Evolutionary conservation across 495 filamentous ascomycete genomes (phyloP).

Genomic region (Pseudomonodictys pantanalensis): DNA sequence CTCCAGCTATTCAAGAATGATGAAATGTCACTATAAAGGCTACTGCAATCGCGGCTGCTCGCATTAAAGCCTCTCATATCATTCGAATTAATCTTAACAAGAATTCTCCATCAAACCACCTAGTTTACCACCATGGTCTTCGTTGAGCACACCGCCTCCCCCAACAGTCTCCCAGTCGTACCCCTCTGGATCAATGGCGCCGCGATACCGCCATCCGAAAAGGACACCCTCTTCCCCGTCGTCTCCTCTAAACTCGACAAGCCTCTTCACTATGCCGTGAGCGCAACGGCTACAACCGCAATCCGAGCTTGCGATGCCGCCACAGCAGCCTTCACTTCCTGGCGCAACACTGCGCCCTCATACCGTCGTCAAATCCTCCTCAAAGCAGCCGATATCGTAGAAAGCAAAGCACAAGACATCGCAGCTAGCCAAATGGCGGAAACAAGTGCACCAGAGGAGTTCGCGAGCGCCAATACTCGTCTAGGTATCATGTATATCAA

Average conservation of each 20-base stretch:
- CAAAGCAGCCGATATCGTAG: slow-evolving; percentile 66
- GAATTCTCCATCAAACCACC: too few relatives aligned
- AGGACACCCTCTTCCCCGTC: slow-evolving; percentile 62
- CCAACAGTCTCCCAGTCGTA: slow-evolving; percentile 37
- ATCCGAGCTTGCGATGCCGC: slow-evolving; percentile 62
- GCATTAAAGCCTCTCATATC: too few relatives aligned
- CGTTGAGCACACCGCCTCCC: neutral
- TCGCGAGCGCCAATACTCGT: slow-evolving; percentile 55
- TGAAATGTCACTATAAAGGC: too few relatives aligned
- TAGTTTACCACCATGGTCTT: neutral
- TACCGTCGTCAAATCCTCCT: slow-evolving; percentile 67
- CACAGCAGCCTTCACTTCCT: slow-evolving; percentile 64
- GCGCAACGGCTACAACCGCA: slow-evolving; percentile 61
- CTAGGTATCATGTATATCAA: slow-evolving; percentile 55
- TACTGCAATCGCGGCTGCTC: too few relatives aligned
- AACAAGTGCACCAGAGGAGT: slow-evolving; percentile 54
- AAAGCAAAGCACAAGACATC: slow-evolving; percentile 59
- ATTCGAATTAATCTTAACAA: too few relatives aligned
- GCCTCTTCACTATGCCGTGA: slow-evolving; percentile 57
- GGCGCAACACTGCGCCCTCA: slow-evolving; percentile 60
- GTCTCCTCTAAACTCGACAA: slow-evolving; percentile 59
- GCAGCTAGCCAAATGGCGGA: slow-evolving; percentile 61
- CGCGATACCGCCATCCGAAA: slow-evolving; percentile 51
- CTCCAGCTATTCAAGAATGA: too few relatives aligned
- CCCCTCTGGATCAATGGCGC: slow-evolving; percentile 73